Percentiles rank a stretch among this genome's conserved stretches.
Conservation (phyloP, 176 grass and related monocot species). For the Carex cristatella region DNA sequence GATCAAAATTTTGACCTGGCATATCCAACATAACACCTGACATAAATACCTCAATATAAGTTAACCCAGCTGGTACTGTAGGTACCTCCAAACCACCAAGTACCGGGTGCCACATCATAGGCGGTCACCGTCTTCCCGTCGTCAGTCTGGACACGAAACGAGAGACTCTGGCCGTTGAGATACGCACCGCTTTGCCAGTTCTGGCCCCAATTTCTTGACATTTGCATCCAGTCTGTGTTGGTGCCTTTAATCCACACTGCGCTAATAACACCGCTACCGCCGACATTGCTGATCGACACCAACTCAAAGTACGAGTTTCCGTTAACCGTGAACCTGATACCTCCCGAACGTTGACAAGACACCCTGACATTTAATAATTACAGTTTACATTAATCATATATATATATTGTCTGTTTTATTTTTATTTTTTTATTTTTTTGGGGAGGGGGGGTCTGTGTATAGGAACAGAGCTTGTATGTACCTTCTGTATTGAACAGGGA, state of each 20-base stretch:
- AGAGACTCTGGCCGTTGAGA: constrained; percentile 41
- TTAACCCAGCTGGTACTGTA: background rate
- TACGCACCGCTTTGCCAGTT: constrained; percentile 41
- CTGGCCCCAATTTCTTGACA: constrained; percentile 53
- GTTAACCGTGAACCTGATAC: constrained; percentile 33
- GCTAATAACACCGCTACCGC: constrained; percentile 23
- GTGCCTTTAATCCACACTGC: constrained; percentile 38
- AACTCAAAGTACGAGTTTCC: constrained; percentile 50
- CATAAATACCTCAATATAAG: background rate
- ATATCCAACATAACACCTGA: background rate
- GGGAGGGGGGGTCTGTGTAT: background rate
- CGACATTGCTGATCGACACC: constrained; percentile 33
- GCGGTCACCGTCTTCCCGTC: background rate
- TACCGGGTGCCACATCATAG: background rate
- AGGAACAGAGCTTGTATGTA: background rate
- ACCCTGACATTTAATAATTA: constrained; percentile 9
- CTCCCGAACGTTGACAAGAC: constrained; percentile 23
- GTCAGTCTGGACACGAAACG: constrained; percentile 11
- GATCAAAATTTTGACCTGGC: no score
- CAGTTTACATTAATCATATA: background rate
- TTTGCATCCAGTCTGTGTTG: constrained; percentile 34
- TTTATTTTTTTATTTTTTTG: background rate
- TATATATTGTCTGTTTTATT: no score
- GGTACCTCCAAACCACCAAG: constrained; percentile 15
- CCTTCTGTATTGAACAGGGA: constrained; percentile 58